Evolutionary conservation across 352 stramenopile species (phyloP).

Genomic region (Ophiocytium majus): DNA sequence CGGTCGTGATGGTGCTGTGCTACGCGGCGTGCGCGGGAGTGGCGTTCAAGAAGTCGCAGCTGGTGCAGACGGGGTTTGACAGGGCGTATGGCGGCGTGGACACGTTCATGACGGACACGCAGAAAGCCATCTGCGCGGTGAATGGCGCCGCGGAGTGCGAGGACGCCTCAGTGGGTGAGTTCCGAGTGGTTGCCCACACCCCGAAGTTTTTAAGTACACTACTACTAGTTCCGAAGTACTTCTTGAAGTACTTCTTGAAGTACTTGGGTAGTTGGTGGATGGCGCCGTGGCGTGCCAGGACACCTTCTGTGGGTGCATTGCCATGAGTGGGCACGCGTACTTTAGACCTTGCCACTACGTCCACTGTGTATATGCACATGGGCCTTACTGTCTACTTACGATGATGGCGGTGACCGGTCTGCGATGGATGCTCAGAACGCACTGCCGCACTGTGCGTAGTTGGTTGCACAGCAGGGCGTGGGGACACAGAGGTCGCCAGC

Average conservation of each 20-base stretch:
- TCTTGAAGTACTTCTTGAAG: too few relatives aligned
- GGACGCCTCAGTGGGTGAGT: background rate
- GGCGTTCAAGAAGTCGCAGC: conserved; percentile 32
- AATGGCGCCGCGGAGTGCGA: background rate
- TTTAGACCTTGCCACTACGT: too few relatives aligned
- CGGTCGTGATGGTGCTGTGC: conserved; percentile 34
- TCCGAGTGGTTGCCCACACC: background rate
- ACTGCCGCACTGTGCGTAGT: too few relatives aligned
- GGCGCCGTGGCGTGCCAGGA: background rate
- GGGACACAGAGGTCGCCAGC: too few relatives aligned
- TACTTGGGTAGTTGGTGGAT: background rate
- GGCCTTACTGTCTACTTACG: too few relatives aligned
- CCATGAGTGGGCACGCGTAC: background rate
- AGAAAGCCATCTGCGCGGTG: background rate
- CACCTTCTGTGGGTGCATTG: too few relatives aligned
- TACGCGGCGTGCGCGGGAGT: conserved; percentile 42
- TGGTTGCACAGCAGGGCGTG: too few relatives aligned
- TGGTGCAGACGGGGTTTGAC: background rate
- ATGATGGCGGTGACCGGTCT: too few relatives aligned
- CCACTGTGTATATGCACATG: too few relatives aligned
- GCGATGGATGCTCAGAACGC: too few relatives aligned
- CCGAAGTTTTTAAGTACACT: background rate
- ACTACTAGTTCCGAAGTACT: too few relatives aligned
- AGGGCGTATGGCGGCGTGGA: conserved; percentile 20
- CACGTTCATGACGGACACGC: background rate